A percentile compares a stretch with the other conserved stretches of the same genome.
These are phyloP conservation scores for Trichoderma asperelloides DNA, from an alignment of 495 filamentous ascomycete species.

Conservation along the genomic window DNA sequence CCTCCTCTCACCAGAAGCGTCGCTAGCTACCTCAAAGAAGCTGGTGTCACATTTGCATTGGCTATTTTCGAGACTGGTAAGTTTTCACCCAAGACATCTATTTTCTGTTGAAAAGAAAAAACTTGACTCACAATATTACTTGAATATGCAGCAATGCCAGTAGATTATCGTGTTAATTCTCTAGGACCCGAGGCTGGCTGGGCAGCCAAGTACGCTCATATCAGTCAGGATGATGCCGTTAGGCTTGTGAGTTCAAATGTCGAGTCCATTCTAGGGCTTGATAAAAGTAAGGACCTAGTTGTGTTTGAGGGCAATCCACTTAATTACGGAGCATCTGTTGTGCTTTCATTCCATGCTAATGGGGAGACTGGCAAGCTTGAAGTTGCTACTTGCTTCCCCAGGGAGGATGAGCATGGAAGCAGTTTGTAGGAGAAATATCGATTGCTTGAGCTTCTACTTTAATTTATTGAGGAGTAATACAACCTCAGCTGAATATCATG, in stretches of 20 bases:
- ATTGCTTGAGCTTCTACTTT: no score
- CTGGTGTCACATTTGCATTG: slow-evolving; percentile 25
- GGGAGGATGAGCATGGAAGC: slow-evolving; percentile 8
- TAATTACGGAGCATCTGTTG: slow-evolving; percentile 27
- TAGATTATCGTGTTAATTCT: slow-evolving; percentile 20
- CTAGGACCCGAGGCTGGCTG: slow-evolving; percentile 24
- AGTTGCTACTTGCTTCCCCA: slow-evolving; percentile 13
- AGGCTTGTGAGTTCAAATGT: slow-evolving; percentile 28
- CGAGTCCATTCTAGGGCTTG: slow-evolving; percentile 26
- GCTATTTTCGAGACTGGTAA: slow-evolving; percentile 15
- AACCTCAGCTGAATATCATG: no score
- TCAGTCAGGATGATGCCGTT: slow-evolving; percentile 16
- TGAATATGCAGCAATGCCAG: slow-evolving; percentile 6
- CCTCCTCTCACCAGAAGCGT: slow-evolving; percentile 27
- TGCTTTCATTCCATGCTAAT: slow-evolving; percentile 22
- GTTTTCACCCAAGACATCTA: neutral
- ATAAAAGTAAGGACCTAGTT: slow-evolving; percentile 26
- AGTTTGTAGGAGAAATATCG: no score
- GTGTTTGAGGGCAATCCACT: slow-evolving; percentile 33
- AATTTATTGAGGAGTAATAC: no score
- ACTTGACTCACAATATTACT: neutral
- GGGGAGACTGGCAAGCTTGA: slow-evolving; percentile 11
- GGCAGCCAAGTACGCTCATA: slow-evolving; percentile 24
- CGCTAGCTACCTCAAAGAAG: slow-evolving; percentile 25
- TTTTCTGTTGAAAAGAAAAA: neutral